These are phyloP conservation scores for Aspergillus sp. DNA, from an alignment of 2,329 filamentous ascomycete genomes.

Conservation along the genomic window DNA sequence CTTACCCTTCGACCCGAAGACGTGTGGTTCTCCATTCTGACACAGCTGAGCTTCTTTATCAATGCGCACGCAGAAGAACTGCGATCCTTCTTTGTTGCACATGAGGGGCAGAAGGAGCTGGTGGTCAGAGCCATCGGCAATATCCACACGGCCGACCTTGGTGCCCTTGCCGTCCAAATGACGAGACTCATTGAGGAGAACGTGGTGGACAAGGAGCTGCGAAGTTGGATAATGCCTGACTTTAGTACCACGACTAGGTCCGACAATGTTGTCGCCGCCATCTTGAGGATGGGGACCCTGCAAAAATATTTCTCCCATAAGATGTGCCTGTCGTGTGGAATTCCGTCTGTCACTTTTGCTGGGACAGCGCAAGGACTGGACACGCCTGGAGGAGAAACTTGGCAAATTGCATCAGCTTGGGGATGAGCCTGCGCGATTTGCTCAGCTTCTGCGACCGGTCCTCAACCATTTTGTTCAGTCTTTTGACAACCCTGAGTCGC, in stretches of 20 bases:
- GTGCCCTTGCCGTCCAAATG: conserved; percentile 37
- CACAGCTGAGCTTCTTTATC: conserved; percentile 48
- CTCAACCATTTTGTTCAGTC: conserved; percentile 42
- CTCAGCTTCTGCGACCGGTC: conserved; percentile 43
- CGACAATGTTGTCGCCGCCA: conserved; percentile 44
- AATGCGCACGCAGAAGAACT: conserved; percentile 49
- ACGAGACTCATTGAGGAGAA: conserved; percentile 39
- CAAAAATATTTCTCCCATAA: conserved; percentile 49
- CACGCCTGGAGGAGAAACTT: conserved; percentile 40
- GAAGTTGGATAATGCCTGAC: conserved; percentile 50
- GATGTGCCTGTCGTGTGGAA: conserved; percentile 38
- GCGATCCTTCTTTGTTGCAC: conserved; percentile 41
- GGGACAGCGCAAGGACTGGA: conserved; percentile 49
- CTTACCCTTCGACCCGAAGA: conserved; percentile 52
- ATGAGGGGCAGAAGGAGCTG: conserved; percentile 45
- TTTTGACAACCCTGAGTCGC: conserved; percentile 6
- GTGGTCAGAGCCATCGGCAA: conserved; percentile 16
- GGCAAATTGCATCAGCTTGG: conserved; percentile 45
- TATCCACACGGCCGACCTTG: conserved; percentile 16
- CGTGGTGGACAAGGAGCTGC: conserved; percentile 41
- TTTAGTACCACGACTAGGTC: conserved; percentile 51
- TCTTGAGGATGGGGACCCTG: conserved; percentile 53
- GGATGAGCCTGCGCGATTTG: conserved; percentile 40
- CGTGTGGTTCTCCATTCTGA: conserved; percentile 52
- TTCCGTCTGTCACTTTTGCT: conserved; percentile 54